Percentiles rank a stretch among this genome's conserved stretches.
phyloP scores from a whole-genome alignment of 352 stramenopile genomes.

The Phytophthora capsici region DNA sequence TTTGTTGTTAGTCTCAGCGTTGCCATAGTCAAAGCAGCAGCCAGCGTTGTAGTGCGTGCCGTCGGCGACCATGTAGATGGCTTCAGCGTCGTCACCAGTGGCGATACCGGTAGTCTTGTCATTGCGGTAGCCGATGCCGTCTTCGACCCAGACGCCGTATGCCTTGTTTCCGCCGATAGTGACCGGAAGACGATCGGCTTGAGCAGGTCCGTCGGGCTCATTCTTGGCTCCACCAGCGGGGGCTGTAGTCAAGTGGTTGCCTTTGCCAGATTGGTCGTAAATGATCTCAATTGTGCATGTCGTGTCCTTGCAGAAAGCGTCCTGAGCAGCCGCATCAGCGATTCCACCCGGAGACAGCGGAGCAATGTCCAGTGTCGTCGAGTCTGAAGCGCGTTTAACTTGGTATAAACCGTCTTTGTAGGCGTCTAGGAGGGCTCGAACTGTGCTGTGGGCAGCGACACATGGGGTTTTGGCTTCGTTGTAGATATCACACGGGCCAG shows the following conservation, averaged over 20 bases:
- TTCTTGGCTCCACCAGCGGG: constrained; percentile 32
- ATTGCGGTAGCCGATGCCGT: constrained; percentile 29
- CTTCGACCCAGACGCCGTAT: constrained; percentile 27
- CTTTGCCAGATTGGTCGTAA: constrained; percentile 34
- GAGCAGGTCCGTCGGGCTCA: constrained; percentile 11
- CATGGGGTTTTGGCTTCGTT: constrained; percentile 21
- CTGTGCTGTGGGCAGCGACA: constrained; percentile 31
- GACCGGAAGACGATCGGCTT: constrained; percentile 19
- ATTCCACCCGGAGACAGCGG: constrained; percentile 14
- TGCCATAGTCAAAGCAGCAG: constrained; percentile 36
- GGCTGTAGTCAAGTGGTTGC: constrained; percentile 28
- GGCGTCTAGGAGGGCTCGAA: constrained; percentile 19
- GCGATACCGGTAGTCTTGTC: constrained; percentile 18
- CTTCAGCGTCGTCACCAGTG: constrained; percentile 24
- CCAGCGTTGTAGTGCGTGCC: constrained; percentile 26
- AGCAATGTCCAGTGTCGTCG: constrained; percentile 20
- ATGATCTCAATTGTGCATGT: constrained; percentile 29
- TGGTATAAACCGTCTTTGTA: constrained; percentile 28
- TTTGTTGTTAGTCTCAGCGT: constrained; percentile 29
- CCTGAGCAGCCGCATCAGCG: constrained; percentile 18
- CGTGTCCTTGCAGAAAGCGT: constrained; percentile 25
- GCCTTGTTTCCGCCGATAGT: constrained; percentile 19
- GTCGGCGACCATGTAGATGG: constrained; percentile 31
- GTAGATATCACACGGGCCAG: constrained; percentile 35
- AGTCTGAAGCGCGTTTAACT: constrained; percentile 24